Evolutionary conservation across 257 asterid genomes (phyloP).

Genomic region (Solanum tarijense): DNA sequence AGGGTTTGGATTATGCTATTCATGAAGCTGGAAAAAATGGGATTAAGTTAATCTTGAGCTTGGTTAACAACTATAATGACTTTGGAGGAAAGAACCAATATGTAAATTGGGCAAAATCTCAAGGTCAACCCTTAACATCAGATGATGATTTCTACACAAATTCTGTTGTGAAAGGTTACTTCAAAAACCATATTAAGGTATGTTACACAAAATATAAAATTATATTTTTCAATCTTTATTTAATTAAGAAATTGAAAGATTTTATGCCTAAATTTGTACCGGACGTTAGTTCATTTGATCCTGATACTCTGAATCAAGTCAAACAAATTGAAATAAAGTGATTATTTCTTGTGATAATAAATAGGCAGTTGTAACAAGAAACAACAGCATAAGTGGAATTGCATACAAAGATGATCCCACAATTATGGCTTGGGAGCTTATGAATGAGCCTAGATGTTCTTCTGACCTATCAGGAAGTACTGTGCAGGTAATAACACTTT

Average conservation of each 20-base stretch:
- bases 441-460: conserved; percentile 68
- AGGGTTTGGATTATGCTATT: conserved; percentile 61
- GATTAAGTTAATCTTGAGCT: conserved; percentile 50
- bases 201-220: neutral
- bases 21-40: conserved; percentile 49
- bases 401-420: conserved; percentile 63
- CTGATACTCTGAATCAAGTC: rapidly evolving
- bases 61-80: conserved; percentile 48
- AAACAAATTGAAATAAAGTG: neutral
- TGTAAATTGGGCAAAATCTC: conserved; percentile 53
- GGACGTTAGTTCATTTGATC: neutral
- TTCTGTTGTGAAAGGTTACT: conserved; percentile 30
- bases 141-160: conserved; percentile 64
- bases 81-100: conserved; percentile 56
- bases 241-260: neutral
- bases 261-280: rapidly evolving
- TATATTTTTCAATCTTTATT: neutral
- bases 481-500: conserved; percentile 21
- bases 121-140: conserved; percentile 25
- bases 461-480: conserved; percentile 42
- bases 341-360: neutral
- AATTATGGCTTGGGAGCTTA: conserved; percentile 79
- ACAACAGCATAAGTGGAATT: conserved; percentile 40
- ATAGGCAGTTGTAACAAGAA: conserved; percentile 57
- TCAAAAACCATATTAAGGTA: conserved; percentile 54